Evolutionary conservation across 176 grass and related monocot genomes (phyloP), one percentile per base, ranked within the genome.

Genomic region (Rhynchospora breviuscula): DNA sequence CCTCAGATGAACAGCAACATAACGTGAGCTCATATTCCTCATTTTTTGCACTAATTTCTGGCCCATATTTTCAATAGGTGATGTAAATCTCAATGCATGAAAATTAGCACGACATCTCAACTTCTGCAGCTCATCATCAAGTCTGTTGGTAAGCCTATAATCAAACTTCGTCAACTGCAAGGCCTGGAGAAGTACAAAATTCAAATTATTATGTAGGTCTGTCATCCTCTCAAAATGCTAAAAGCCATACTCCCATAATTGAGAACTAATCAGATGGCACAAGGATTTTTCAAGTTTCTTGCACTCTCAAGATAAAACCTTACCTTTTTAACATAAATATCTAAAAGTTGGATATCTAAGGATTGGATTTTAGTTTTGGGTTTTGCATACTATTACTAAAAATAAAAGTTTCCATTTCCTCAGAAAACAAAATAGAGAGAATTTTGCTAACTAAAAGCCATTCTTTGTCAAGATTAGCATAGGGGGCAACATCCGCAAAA

Each of bases 81-180:
- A 88, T 29, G 85, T 89, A 91, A 95, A 98, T 81, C 88, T 93
- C 80, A 98, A 86, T 61, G 92, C 91, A 91, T 98, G 95, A 83
- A 87, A 98, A 87, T 98, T 98, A 33, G 91, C 89, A 18, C 87
- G 87, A 72, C 95, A 98, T 18, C 95, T 89, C 84, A 98, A 83
- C 88, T 95, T 95, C 64, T 98, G 95, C 69, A 98, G 49, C 81
- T 88, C 87, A 40, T 98, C 88, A 59, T 98, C 91, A 82, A 98
- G 95, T 12, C 83, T 91, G 21, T 86, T 90, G 57, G 89, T 87
- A 81, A 98, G 92, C 40, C 95, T 91, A 77, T 95, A 98, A 89
- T 98, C 95, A 89, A 98, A 98, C 78, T 95, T 98, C 0, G 92
- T 98, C 84, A 98, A 91, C 82, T 98, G 92, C 88, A 98, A 87